Evolutionary conservation across 148 eudicot species (phyloP), one percentile per base, ranked within the genome.

Genomic region (Vaccinium darrowii): DNA sequence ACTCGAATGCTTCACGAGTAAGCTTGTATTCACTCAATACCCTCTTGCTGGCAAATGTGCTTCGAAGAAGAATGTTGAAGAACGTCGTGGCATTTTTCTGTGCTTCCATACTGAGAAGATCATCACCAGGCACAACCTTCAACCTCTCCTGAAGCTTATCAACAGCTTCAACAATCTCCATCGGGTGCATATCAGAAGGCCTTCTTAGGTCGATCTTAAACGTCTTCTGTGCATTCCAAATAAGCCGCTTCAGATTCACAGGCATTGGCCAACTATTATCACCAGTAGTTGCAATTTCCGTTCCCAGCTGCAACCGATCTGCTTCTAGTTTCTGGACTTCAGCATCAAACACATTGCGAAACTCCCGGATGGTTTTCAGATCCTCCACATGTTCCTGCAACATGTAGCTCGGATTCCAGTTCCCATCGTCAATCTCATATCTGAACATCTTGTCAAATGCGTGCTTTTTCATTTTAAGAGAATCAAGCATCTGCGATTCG

Each of bases 81-180:
- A 97, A 97, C 78, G 94, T 93, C 56, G 98, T 97, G 76, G 98
- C 99, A 88, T 97, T 97, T 91, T 94, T 95, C 82, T 97, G 99
- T 58, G 98, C 99, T 91, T 97, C 99, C 87, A 91, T 90, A 81
- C 98, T 97, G 84, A 97, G 88, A 82, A 87, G 87, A 88, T 97
- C 99, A 88, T 95, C 98, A 82, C 99, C 99, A 81, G 93, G 98
- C 76, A 97, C 99, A 87, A 97, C 99, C 88, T 90, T 94, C 49
- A 97, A 89, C 87, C 94, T 90, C 86, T 97, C 99, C 89, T 97
- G 99, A 86, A 97, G 95, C 92, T 93, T 94, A 91, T 97, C 98
- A 83, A 97, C 98, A 67, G 98, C 98, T 88, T 95, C 99, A 33
- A 97, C 96, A 82, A 97, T 92, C 88, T 97, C 99, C 98, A 95